These are phyloP conservation scores for Lepidium aucheri DNA, from an alignment of 345 rosid genomes.

Conservation along the genomic window DNA sequence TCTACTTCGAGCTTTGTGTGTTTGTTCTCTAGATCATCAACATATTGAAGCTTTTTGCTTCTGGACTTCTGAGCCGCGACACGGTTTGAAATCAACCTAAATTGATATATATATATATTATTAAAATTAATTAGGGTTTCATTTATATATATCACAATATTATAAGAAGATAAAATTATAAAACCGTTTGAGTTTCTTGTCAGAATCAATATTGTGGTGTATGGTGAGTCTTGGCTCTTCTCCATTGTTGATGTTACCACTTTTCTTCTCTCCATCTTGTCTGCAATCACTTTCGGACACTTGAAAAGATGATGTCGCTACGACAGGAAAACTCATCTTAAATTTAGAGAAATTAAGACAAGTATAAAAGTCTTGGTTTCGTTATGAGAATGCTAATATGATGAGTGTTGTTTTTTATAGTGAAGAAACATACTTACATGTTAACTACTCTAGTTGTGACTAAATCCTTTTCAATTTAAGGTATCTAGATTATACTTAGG, in stretches of 20 bases:
- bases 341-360: no score
- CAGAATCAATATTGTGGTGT: constrained; percentile 1
- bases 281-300: background rate
- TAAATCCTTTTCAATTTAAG: no score
- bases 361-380: no score
- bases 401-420: no score
- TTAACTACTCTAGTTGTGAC: no score
- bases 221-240: constrained; percentile 12
- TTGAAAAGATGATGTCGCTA: background rate
- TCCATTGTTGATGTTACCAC: background rate
- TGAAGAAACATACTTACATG: no score
- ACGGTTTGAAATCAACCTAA: constrained; percentile 16
- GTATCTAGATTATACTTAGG: no score
- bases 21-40: background rate
- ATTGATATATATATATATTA: background rate
- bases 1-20: constrained; percentile 2
- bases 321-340: background rate
- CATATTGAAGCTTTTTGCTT: constrained; percentile 10
- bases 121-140: background rate
- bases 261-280: constrained; percentile 10
- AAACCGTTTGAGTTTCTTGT: constrained; percentile 15
- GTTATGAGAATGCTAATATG: no score
- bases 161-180: background rate
- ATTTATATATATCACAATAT: background rate
- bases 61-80: constrained; percentile 15